Evolutionary conservation across 2,329 filamentous ascomycete genomes (phyloP).

Genomic region (Talaromyces sp.): DNA sequence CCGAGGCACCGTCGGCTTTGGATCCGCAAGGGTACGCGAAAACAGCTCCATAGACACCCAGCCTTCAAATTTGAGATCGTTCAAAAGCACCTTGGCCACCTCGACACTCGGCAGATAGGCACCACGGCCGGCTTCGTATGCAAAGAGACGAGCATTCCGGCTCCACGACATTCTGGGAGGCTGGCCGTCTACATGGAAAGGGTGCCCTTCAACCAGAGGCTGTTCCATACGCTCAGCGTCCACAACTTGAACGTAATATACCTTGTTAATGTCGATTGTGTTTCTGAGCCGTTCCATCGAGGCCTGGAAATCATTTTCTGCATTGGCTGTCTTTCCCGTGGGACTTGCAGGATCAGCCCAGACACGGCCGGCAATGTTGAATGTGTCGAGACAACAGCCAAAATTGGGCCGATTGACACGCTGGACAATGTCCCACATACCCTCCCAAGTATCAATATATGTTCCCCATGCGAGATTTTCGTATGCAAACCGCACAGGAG

Average conservation of each 20-base stretch:
- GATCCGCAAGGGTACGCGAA: conserved; percentile 53
- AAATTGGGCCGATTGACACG: conserved; percentile 65
- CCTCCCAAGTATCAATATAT: conserved; percentile 64
- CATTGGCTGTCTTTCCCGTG: conserved; percentile 21
- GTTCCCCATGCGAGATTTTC: conserved; percentile 70
- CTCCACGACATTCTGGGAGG: conserved; percentile 70
- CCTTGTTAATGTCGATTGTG: conserved; percentile 56
- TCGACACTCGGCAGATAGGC: conserved; percentile 63
- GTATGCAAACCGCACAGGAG: conserved; percentile 64
- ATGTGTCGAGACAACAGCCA: conserved; percentile 70
- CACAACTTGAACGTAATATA: conserved; percentile 71
- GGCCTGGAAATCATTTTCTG: conserved; percentile 49
- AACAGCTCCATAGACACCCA: conserved; percentile 70
- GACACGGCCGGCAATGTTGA: conserved; percentile 67
- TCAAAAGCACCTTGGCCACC: conserved; percentile 57
- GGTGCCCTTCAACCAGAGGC: conserved; percentile 54
- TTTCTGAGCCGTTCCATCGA: conserved; percentile 53
- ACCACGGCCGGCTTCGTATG: conserved; percentile 55
- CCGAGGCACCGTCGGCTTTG: conserved; percentile 49
- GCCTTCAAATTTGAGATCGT: conserved; percentile 59
- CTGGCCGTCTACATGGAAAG: conserved; percentile 54
- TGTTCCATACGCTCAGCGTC: conserved; percentile 60
- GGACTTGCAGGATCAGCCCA: conserved; percentile 61
- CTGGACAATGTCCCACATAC: conserved; percentile 63
- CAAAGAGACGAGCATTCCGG: conserved; percentile 65